Percentiles rank a stretch among this genome's conserved stretches.
Evolutionary conservation across 108 stramenopile species (phyloP).

Genomic region (Skeletonema costatum): DNA sequence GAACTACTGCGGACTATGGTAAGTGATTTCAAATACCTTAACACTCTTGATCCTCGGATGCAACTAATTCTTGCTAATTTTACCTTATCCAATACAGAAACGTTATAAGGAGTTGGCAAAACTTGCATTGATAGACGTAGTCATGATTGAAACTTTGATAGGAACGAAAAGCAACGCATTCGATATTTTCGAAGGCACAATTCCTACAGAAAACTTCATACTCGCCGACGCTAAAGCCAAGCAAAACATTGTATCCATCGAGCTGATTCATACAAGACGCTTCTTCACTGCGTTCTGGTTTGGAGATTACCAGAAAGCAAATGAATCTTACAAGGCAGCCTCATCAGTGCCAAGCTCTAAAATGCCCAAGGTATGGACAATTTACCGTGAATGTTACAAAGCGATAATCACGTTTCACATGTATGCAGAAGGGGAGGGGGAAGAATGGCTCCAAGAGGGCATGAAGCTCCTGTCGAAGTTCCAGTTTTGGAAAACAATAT

Average conservation of each 20-base stretch:
- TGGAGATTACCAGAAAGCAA: neutral
- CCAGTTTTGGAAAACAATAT: neutral
- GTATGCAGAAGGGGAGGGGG: neutral
- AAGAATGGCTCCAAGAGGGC: constrained; percentile 14
- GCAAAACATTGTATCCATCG: neutral
- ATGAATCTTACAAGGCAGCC: neutral
- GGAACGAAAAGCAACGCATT: neutral
- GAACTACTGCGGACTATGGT: neutral
- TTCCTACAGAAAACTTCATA: constrained; percentile 2
- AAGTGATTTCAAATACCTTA: neutral
- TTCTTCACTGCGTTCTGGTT: neutral
- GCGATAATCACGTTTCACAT: constrained; percentile 8
- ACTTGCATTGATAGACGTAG: neutral
- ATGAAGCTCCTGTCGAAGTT: neutral
- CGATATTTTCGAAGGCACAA: neutral
- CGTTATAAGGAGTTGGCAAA: neutral
- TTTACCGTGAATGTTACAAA: neutral
- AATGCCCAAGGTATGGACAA: neutral
- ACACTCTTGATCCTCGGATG: no score
- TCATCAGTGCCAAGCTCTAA: neutral
- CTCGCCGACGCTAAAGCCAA: neutral
- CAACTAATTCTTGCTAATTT: no score
- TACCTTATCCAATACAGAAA: neutral
- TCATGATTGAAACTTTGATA: neutral
- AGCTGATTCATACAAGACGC: neutral